Evolutionary conservation across 768 basidiomycete genomes (phyloP), one percentile per base, ranked within the genome.

Genomic region (Tulasnella sp.): DNA sequence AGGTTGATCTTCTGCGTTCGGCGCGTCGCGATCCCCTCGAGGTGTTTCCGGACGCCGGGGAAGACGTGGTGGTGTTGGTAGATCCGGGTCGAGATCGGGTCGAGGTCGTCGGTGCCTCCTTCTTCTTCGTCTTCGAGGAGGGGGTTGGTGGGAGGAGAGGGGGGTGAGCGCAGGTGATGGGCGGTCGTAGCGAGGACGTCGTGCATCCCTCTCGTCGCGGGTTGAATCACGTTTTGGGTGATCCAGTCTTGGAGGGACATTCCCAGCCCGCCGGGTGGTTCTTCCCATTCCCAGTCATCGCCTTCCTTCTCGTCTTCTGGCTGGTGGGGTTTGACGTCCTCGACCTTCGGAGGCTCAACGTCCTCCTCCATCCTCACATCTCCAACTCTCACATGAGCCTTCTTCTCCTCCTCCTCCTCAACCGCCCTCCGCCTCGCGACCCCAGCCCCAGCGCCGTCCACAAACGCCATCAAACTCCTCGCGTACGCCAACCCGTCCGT

Each of bases 401-500:
- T n/a, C n/a, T n/a, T n/a, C 44, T 62, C 47, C 34, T 73, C 74
- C 3, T 17, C 26, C 39, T 63, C 62, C 32, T 34, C 12, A n/a
- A 17, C 72, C 11, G 41, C 66, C 29, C 62, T 35, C 32, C 44
- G 64, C 52, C 72, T 35, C 39, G 32, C 41, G 19, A 29, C 73
- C 2, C 26, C 72, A 12, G 36, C 19, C 64, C 36, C 35, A 22
- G 73, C 69, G 12, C 69, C 69, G 8, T 34, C 77, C 37, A 88
- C 82, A 75, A 92, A 93, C 79, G 90, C 88, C 32, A 90, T 90
- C 70, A 93, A 76, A 77, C 91, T 92, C 73, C 89, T 83, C 68
- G 89, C 84, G 78, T 92, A 92, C 5, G 91, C 91, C 34, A 87
- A 79, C 1, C 91, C 91, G 71, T 91, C 90, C 0, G 87, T 83